Conservation (phyloP, 768 basidiomycete species). For the Guyanaporus albipodus region DNA sequence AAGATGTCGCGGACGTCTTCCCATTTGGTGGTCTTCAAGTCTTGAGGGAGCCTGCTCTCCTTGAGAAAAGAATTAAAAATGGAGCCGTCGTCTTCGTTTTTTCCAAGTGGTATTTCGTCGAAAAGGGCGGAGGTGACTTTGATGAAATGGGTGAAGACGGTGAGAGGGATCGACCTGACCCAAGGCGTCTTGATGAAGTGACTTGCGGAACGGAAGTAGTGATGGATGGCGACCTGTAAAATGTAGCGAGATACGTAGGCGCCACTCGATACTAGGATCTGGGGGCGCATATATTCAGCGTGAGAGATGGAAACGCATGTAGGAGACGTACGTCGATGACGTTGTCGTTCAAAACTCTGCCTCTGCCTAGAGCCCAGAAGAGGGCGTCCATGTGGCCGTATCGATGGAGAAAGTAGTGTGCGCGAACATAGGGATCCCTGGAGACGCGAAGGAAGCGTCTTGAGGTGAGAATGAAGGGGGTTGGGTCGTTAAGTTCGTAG, state of each 20-base stretch:
- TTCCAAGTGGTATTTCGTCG: constrained; percentile 63
- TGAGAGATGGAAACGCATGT: constrained; percentile 13
- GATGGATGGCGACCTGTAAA: constrained; percentile 72
- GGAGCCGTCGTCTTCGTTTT: constrained; percentile 73
- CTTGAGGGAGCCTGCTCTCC: constrained; percentile 61
- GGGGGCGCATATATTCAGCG: constrained; percentile 27
- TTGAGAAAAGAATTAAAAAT: constrained; percentile 63
- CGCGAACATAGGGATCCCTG: constrained; percentile 70
- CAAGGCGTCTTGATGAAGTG: constrained; percentile 75
- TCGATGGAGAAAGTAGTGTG: constrained; percentile 72
- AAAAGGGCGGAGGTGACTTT: constrained; percentile 53
- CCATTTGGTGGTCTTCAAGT: constrained; percentile 56
- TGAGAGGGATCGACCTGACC: constrained; percentile 61
- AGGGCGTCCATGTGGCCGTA: constrained; percentile 68
- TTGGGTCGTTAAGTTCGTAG: constrained; percentile 66
- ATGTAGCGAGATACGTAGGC: constrained; percentile 79
- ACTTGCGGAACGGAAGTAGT: constrained; percentile 67
- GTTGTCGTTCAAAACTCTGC: constrained; percentile 56
- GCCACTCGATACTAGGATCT: constrained; percentile 74
- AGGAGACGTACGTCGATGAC: constrained; percentile 61
- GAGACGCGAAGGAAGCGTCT: constrained; percentile 61
- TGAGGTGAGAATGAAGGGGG: constrained; percentile 51
- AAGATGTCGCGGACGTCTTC: constrained; percentile 63
- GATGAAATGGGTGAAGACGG: constrained; percentile 63
- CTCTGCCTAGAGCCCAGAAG: constrained; percentile 71